Base-by-base conservation (phyloP, 1,284 basidiomycete species). In the Trametes sp. region DNA sequence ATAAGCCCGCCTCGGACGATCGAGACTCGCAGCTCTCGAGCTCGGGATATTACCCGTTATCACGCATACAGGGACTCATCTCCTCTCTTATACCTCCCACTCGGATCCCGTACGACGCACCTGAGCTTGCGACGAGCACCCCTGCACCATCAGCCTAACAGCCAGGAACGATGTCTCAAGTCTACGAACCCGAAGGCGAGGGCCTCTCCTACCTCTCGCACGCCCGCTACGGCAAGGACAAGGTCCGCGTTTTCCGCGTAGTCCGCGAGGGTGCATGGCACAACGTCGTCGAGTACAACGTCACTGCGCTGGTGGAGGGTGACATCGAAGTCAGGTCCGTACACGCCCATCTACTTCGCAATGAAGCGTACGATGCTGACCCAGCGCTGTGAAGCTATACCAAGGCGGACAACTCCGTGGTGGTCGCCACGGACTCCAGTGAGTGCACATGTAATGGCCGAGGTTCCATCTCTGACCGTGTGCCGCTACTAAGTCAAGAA, bases 341-440 rank as follows among this genome's bases (percentile, higher is more conserved):
- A 13, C n/a, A 5, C 24, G 28, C 13, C 19, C 24, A 19, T 23
- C 26, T 35, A 14, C 23, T 10, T 35, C 26, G 1, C 31, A 19
- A 21, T 46, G 4, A 24, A 16, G 26, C 38, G n/a, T 26, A 9
- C 42, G 19, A n/a, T 52, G 29, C 19, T 38, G 54, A 44, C 44
- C 23, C 14, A 56, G 21, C 6, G 38, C n/a, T 14, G 11, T 33
- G 13, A 61, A 92, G 90, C 69, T 96, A 90, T 75, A 96, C 92
- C 6, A 66, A 93, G 70, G 92, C 92, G 1, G 92, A 96, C 73
- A 97, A 97, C 78, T 84, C 84, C 4, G 87, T 89, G 11, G 86
- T 96, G 8, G 93, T 96, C 2, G 89, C 95, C 10, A 97, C 95
- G 2, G 95, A 96, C 77, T 92, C 92, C 0, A 88, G 93, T 94